These are phyloP conservation scores for Thoreauomyces humboldtii DNA, from an alignment of 192 early-diverging fungal genomes.

Conservation along the genomic window DNA sequence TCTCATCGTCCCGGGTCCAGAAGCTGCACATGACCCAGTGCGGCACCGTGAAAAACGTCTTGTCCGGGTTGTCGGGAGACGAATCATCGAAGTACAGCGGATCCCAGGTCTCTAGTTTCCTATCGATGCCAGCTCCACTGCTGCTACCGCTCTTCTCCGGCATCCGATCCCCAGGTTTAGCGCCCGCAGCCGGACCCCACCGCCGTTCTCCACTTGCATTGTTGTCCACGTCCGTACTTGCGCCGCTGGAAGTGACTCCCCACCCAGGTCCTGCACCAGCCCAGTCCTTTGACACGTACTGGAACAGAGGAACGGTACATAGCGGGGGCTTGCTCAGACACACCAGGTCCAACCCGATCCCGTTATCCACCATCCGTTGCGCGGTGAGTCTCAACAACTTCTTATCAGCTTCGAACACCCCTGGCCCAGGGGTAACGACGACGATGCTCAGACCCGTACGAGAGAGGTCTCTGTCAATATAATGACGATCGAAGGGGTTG, in stretches of 20 bases:
- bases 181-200: background rate
- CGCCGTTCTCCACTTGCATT: constrained; percentile 9
- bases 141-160: constrained; percentile 7
- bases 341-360: constrained; percentile 87
- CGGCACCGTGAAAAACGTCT: constrained; percentile 66
- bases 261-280: background rate
- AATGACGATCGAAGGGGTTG: constrained; percentile 91
- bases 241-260: constrained; percentile 5
- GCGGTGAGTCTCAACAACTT: constrained; percentile 85
- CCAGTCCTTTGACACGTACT: constrained; percentile 61
- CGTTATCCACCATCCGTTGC: constrained; percentile 90
- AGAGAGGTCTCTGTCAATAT: constrained; percentile 90
- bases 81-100: constrained; percentile 50
- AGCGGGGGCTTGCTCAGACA: constrained; percentile 85
- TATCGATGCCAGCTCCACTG: constrained; percentile 1
- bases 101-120: constrained; percentile 40
- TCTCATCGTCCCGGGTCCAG: constrained; percentile 57
- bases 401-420: constrained; percentile 86
- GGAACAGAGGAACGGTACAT: constrained; percentile 84
- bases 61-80: constrained; percentile 27
- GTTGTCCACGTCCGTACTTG: background rate
- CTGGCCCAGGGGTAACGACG: constrained; percentile 84
- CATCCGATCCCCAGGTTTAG: background rate
- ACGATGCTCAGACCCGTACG: constrained; percentile 88
- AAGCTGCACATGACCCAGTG: constrained; percentile 94